A percentile compares a stretch with the other conserved stretches of the same genome.
Conservation (phyloP, 1,284 basidiomycete species). For the Rhodotorula mucilaginosa region DNA sequence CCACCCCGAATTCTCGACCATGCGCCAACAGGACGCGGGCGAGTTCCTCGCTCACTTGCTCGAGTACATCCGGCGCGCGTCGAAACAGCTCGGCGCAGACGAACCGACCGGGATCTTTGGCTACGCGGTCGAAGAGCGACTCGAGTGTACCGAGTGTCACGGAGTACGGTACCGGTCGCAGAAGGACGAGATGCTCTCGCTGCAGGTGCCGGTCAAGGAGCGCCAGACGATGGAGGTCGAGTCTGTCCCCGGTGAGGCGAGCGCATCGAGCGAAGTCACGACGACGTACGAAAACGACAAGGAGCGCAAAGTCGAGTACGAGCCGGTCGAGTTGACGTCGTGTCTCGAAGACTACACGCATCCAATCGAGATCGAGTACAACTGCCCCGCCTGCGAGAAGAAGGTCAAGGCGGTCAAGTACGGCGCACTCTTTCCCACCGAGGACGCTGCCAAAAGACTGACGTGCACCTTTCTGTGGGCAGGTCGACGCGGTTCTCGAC, state of each 20-base stretch:
- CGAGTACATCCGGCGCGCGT: slow-evolving; percentile 64
- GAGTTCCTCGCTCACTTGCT: slow-evolving; percentile 88
- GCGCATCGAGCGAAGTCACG: slow-evolving; percentile 35
- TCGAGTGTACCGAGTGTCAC: slow-evolving; percentile 77
- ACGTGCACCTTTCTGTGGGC: slow-evolving; percentile 43
- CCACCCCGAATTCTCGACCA: slow-evolving; percentile 91
- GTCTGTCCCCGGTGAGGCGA: neutral
- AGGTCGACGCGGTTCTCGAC: slow-evolving; percentile 75
- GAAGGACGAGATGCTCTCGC: slow-evolving; percentile 70
- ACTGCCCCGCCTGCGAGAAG: slow-evolving; percentile 61
- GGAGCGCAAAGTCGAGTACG: slow-evolving; percentile 65
- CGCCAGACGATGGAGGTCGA: slow-evolving; percentile 26
- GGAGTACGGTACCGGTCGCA: slow-evolving; percentile 89
- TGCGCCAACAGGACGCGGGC: slow-evolving; percentile 95
- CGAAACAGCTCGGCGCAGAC: slow-evolving; percentile 53
- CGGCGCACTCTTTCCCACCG: slow-evolving; percentile 41
- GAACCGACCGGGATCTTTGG: slow-evolving; percentile 74
- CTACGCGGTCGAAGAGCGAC: slow-evolving; percentile 79
- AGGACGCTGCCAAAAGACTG: neutral
- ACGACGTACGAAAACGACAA: slow-evolving; percentile 50
- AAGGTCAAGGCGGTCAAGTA: slow-evolving; percentile 67
- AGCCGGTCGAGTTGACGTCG: slow-evolving; percentile 64
- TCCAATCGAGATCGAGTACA: slow-evolving; percentile 65
- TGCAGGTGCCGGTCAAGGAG: slow-evolving; percentile 66
- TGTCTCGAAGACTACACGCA: slow-evolving; percentile 69